Conservation (phyloP, 768 basidiomycete genomes). For the Porpolomopsis calyptriformis region DNA sequence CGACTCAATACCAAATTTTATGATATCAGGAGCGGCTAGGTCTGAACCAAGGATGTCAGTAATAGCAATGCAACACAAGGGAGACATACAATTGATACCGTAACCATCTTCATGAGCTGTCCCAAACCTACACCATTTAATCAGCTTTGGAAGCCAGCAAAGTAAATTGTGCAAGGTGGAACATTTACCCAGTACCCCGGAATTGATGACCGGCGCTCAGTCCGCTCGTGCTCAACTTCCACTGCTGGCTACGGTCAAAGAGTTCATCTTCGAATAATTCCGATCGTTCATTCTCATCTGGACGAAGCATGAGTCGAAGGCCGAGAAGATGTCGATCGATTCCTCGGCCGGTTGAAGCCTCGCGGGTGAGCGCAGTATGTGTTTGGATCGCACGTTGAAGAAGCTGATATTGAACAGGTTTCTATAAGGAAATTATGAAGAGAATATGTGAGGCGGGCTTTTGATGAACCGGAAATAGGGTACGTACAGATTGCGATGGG, state of each 20-base stretch:
- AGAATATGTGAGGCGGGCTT: conserved; percentile 1
- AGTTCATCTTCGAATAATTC: conserved; percentile 68
- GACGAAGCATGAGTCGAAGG: conserved; percentile 52
- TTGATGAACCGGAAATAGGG: not conserved
- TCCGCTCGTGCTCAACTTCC: conserved; percentile 87
- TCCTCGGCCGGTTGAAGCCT: conserved; percentile 72
- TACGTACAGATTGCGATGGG: conserved; percentile 35
- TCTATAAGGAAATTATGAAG: conserved; percentile 19
- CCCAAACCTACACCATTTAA: conserved; percentile 52
- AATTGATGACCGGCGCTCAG: conserved; percentile 79
- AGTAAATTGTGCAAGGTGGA: not conserved
- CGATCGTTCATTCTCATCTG: conserved; percentile 43
- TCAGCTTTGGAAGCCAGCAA: not conserved
- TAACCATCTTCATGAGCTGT: conserved; percentile 76
- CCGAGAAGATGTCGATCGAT: conserved; percentile 91
- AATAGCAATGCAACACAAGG: not conserved
- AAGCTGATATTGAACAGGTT: conserved; percentile 30
- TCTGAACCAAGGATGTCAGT: conserved; percentile 40
- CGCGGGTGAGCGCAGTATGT: conserved; percentile 63
- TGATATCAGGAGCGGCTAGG: conserved; percentile 60
- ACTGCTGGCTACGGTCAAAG: conserved; percentile 63
- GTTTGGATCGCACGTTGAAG: conserved; percentile 59
- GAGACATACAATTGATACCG: conserved; percentile 81
- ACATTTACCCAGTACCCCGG: conserved; percentile 65
- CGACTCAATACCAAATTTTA: conserved; percentile 93